phyloP scores from a whole-genome alignment of 108 stramenopile genomes.

The Skeletonema grethae region DNA sequence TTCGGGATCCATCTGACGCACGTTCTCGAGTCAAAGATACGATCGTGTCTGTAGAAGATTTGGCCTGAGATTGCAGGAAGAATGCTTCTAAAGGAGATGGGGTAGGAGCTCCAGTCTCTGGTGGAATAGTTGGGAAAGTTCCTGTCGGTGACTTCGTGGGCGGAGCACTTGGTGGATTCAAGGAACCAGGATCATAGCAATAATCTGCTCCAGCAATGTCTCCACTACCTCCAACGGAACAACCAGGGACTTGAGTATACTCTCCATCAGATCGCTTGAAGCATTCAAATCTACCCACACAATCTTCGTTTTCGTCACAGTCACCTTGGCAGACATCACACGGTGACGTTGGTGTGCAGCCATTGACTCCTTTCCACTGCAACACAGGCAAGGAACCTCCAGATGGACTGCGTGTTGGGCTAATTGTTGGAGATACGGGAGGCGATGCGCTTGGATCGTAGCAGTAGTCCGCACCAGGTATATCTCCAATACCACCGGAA shows the following conservation, averaged over 20 bases:
- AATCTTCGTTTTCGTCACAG: slow-evolving; percentile 61
- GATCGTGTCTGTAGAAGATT: not conserved
- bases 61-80: slow-evolving; percentile 17
- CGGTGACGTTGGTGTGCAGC: slow-evolving; percentile 35
- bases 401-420: slow-evolving; percentile 1
- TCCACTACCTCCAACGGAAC: slow-evolving; percentile 30
- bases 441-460: slow-evolving; percentile 18
- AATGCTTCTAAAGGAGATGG: not conserved
- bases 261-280: slow-evolving; percentile 37
- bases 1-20: slow-evolving; percentile 1
- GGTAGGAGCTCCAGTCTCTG: slow-evolving; percentile 1
- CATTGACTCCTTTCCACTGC: slow-evolving; percentile 31
- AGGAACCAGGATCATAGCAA: slow-evolving; percentile 19
- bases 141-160: not conserved
- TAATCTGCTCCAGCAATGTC: slow-evolving; percentile 47
- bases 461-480: slow-evolving; percentile 44
- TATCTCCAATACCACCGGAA: slow-evolving; percentile 42
- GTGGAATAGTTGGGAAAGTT: not conserved
- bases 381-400: slow-evolving; percentile 6
- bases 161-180: not conserved
- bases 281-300: slow-evolving; percentile 26
- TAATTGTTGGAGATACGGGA: slow-evolving; percentile 5
- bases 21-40: not conserved
- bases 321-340: slow-evolving; percentile 65
- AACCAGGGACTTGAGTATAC: slow-evolving; percentile 34